Percentiles rank a stretch among this genome's conserved stretches.
These are phyloP conservation scores for Schizophyllum amplum DNA, from an alignment of 1,284 basidiomycete species.

Conservation along the genomic window DNA sequence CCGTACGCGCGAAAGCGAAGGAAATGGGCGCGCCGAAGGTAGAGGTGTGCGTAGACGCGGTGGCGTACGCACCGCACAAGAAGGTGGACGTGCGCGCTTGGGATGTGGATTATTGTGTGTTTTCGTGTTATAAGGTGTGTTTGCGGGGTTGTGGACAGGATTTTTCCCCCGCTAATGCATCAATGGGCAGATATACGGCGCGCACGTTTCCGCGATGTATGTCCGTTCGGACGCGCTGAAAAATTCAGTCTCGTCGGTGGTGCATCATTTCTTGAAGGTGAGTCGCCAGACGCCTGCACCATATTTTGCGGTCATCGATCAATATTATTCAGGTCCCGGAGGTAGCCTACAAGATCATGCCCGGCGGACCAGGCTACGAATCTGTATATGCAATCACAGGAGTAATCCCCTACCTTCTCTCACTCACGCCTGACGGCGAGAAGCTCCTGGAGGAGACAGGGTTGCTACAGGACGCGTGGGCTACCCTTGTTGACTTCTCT, in stretches of 20 bases:
- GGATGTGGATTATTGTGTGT: slow-evolving; percentile 69
- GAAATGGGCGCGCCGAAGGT: slow-evolving; percentile 52
- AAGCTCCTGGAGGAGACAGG: not conserved
- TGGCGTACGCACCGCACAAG: slow-evolving; percentile 73
- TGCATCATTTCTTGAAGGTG: slow-evolving; percentile 58
- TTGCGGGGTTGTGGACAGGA: slow-evolving; percentile 8
- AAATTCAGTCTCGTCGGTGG: slow-evolving; percentile 45
- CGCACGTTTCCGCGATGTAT: slow-evolving; percentile 64
- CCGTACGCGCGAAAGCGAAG: slow-evolving; percentile 41
- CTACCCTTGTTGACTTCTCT: no score
- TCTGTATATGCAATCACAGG: slow-evolving; percentile 52
- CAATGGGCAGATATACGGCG: slow-evolving; percentile 56
- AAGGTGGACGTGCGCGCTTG: slow-evolving; percentile 62
- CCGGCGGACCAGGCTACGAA: slow-evolving; percentile 70
- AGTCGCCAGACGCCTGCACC: slow-evolving; percentile 32
- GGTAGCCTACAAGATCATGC: slow-evolving; percentile 50
- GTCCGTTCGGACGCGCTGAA: slow-evolving; percentile 37
- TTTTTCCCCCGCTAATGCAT: no score
- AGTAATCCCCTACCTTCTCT: slow-evolving; percentile 56
- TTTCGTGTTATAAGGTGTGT: slow-evolving; percentile 72
- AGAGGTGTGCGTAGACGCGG: slow-evolving; percentile 66
- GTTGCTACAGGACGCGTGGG: not conserved
- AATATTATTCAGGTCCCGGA: not conserved
- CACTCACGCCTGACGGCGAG: slow-evolving; percentile 40
- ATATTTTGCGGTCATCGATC: slow-evolving; percentile 18